These are phyloP conservation scores for Golubevia pallescens DNA, from an alignment of 1,284 basidiomycete genomes.

Conservation along the genomic window DNA sequence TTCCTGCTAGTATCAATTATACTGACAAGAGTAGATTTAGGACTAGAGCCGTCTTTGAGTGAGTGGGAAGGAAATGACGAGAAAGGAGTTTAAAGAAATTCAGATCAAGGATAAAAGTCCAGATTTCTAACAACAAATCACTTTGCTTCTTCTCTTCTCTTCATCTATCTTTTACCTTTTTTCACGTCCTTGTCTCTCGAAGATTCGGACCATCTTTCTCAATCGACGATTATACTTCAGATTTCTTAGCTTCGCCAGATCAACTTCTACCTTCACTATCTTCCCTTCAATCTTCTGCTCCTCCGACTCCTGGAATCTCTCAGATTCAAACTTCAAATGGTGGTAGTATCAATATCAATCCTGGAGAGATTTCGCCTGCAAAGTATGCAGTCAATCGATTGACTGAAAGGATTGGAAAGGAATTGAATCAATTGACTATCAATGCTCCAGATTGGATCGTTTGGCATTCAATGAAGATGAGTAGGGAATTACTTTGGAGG, in stretches of 20 bases:
- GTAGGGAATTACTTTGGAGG: conserved; percentile 33
- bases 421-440: conserved; percentile 35
- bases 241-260: conserved; percentile 25
- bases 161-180: too few species aligned
- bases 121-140: too few species aligned
- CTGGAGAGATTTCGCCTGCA: conserved; percentile 11
- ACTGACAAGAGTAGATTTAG: conserved; percentile 46
- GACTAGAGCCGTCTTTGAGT: conserved; percentile 23
- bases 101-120: too few species aligned
- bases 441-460: conserved; percentile 49
- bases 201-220: conserved; percentile 30
- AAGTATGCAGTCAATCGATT: conserved; percentile 37
- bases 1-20: conserved; percentile 41
- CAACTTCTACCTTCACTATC: neutral
- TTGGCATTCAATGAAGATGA: conserved; percentile 35
- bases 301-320: neutral
- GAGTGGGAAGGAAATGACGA: neutral
- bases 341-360: neutral
- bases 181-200: neutral
- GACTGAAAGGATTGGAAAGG: conserved; percentile 30
- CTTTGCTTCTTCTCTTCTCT: too few species aligned
- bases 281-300: neutral
- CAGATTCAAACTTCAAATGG: neutral
- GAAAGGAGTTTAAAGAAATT: too few species aligned
- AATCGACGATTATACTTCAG: conserved; percentile 37